These are phyloP conservation scores for Chrysoporthe cubensis DNA, from an alignment of 2,329 filamentous ascomycete species.

Conservation along the genomic window DNA sequence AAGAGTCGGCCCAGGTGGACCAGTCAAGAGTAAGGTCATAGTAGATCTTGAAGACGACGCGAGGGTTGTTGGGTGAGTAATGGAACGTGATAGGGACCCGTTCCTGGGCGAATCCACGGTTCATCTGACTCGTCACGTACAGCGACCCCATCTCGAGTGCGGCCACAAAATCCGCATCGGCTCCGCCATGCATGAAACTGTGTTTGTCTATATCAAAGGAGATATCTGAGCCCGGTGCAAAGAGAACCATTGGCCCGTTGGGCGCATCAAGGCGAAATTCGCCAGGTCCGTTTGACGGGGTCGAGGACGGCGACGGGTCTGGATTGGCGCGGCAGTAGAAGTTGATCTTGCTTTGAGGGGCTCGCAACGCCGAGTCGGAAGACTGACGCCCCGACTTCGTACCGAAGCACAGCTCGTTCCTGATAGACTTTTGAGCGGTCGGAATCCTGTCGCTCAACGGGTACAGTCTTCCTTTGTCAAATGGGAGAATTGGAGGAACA, in stretches of 20 bases:
- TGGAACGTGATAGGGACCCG: background rate
- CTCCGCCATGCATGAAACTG: background rate
- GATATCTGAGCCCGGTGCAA: background rate
- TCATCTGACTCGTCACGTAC: background rate
- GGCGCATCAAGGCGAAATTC: background rate
- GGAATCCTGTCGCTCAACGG: background rate
- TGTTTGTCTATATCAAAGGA: slow-evolving; percentile 4
- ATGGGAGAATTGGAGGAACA: background rate
- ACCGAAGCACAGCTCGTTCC: background rate
- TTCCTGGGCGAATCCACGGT: background rate
- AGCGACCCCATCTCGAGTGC: background rate
- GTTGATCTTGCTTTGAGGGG: background rate
- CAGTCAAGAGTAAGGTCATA: background rate
- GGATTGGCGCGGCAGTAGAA: slow-evolving; percentile 1
- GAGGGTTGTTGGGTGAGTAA: background rate
- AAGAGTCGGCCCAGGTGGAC: background rate
- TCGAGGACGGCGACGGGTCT: background rate
- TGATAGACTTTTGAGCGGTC: background rate
- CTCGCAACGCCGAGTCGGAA: background rate
- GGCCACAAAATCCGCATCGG: background rate
- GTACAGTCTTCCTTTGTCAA: too few relatives aligned
- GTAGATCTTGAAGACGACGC: slow-evolving; percentile 6
- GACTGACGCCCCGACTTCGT: too few relatives aligned
- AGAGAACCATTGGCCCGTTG: background rate
- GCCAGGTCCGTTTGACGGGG: background rate